Evolutionary conservation across 345 rosid species (phyloP).

Genomic region (Conringia planisiliqua): DNA sequence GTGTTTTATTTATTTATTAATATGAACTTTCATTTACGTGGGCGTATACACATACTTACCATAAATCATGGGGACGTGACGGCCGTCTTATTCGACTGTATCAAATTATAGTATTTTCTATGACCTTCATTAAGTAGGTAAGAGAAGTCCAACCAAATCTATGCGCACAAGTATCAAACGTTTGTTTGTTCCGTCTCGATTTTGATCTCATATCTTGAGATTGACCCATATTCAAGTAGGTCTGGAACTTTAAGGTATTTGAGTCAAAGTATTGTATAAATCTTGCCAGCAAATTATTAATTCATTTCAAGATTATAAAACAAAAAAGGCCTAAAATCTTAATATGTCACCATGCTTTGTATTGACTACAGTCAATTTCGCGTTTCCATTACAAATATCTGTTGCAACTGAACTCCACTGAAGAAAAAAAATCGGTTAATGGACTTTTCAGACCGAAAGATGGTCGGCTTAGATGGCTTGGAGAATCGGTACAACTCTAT

Average conservation of each 20-base stretch:
- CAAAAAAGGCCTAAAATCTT: not conserved
- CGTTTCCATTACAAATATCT: not conserved
- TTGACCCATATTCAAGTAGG: slow-evolving; percentile 9
- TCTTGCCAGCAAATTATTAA: not conserved
- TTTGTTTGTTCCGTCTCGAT: slow-evolving; percentile 3
- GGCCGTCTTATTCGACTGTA: not conserved
- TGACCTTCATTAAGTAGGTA: not conserved
- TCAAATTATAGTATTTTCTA: not conserved
- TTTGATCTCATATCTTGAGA: slow-evolving; percentile 6
- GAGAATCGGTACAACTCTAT: not conserved
- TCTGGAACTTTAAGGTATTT: slow-evolving; percentile 9
- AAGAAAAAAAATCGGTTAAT: not conserved
- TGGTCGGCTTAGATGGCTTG: not conserved
- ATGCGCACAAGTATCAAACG: not conserved
- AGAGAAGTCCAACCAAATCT: slow-evolving; percentile 2
- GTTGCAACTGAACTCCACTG: not conserved
- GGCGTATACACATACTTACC: not conserved
- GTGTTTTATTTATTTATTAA: too few species aligned
- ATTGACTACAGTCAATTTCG: not conserved
- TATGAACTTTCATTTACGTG: too few species aligned
- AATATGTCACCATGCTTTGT: not conserved
- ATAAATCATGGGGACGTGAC: not conserved
- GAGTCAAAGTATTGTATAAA: not conserved
- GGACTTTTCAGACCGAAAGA: not conserved
- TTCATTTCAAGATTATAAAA: too few species aligned